These are phyloP conservation scores for Nannochloropsis gaditana DNA, from an alignment of 108 stramenopile genomes.

Conservation along the genomic window DNA sequence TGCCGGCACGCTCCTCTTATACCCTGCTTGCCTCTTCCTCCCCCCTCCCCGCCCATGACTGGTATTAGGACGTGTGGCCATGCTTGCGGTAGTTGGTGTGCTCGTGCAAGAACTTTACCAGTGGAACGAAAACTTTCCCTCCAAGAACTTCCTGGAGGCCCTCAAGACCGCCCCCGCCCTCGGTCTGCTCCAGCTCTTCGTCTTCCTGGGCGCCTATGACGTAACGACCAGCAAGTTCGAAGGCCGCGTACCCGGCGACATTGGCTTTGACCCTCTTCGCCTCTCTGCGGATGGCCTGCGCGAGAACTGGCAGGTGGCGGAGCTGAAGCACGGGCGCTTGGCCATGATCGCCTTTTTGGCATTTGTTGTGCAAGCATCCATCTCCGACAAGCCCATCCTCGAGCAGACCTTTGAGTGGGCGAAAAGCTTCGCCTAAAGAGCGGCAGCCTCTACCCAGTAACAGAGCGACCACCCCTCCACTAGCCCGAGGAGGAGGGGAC, in stretches of 20 bases:
- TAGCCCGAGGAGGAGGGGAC: no score
- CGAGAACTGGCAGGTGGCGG: constrained; percentile 50
- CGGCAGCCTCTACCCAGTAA: no score
- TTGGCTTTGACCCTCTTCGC: constrained; percentile 52
- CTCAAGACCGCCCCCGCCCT: constrained; percentile 42
- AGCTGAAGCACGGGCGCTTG: constrained; percentile 55
- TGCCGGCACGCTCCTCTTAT: background rate
- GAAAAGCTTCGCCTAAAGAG: constrained; percentile 27
- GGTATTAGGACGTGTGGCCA: constrained; percentile 39
- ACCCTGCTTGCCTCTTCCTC: background rate
- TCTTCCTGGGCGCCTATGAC: constrained; percentile 47
- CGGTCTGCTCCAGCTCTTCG: constrained; percentile 40
- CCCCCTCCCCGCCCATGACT: no score
- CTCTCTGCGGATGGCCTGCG: constrained; percentile 48
- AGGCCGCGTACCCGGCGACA: constrained; percentile 53
- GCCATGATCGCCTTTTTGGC: constrained; percentile 54
- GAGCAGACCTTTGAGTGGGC: constrained; percentile 51
- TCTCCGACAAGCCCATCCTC: constrained; percentile 48
- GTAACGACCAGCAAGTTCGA: constrained; percentile 44
- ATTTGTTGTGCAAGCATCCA: constrained; percentile 48
- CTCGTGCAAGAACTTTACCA: constrained; percentile 43
- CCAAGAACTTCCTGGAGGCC: constrained; percentile 51
- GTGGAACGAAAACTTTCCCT: constrained; percentile 36
- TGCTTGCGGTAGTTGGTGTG: constrained; percentile 43
- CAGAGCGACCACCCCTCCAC: no score